Evolutionary conservation across 163 green algal genomes (phyloP), one percentile per base, ranked within the genome.

Genomic region (Scenedesmus sp.): DNA sequence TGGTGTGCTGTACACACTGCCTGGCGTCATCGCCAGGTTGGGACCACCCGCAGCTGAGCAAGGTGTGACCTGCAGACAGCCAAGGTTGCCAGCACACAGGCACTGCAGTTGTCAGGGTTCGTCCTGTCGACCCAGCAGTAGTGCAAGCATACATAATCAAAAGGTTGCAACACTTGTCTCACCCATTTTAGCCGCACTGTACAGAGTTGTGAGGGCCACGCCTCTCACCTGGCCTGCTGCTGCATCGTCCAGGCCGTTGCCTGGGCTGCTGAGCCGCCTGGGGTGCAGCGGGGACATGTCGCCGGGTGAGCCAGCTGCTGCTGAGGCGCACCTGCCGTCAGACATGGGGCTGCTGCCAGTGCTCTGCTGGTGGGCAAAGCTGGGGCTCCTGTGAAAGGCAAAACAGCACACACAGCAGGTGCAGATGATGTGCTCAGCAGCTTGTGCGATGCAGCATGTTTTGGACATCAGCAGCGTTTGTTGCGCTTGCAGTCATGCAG

Each of bases 1-100:
- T 9, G 87, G 87, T 54, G 87, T 91, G 87, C 87, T 91, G 87
- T 91, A 91, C 26, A 46, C n/a, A 26, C 87, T 91, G 87, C 70
- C 87, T 34, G 87, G 87, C 3, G 87, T 87, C 18, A 59, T 34
- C 3, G 55, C 70, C 26, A 91, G 76, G 60, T 87, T n/a, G 13
- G 76, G 87, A 34, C 76, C 81, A 23, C 57, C 83, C 0, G 2
- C 82, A 4, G 20, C 3, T 20, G 82, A 16, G 23, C 20, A 54
- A 16, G 55, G 54, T 4, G 82, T 67, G 1, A 67, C 55, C 82
- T 87, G 82, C 56, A 7, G 34, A 26, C 57, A 46, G 34, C 34
- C 34, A 46, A 46, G 34, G 34, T 46, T 46, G 34, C 34, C 34
- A 46, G 34, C 34, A 46, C 34, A 46, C 34, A 46, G 34, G 34